Percentiles rank a stretch among this genome's conserved stretches.
These are phyloP conservation scores for Collybia nuda DNA, from an alignment of 768 basidiomycete genomes.

Conservation along the genomic window DNA sequence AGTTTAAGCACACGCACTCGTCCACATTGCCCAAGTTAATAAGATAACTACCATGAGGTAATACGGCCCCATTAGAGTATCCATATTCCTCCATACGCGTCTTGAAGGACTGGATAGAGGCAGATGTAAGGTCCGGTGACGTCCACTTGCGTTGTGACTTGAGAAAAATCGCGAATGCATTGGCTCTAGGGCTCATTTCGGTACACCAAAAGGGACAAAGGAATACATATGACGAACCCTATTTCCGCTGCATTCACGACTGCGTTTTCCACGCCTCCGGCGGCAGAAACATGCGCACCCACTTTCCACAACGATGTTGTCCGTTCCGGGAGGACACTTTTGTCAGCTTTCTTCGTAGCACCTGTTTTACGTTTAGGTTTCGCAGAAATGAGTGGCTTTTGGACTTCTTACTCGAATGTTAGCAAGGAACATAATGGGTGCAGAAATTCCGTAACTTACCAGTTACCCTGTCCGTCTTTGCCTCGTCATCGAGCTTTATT, in stretches of 20 bases:
- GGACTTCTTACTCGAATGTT: not conserved
- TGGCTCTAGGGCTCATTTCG: constrained; percentile 48
- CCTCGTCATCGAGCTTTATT: constrained; percentile 5
- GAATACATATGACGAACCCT: too few relatives aligned
- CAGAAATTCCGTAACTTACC: not conserved
- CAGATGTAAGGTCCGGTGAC: constrained; percentile 54
- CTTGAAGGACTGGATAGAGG: constrained; percentile 59
- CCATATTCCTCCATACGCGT: constrained; percentile 56
- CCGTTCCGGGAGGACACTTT: constrained; percentile 26
- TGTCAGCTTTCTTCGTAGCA: constrained; percentile 12
- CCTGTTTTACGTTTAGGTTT: constrained; percentile 11
- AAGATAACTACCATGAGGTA: constrained; percentile 86
- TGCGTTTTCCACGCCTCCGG: constrained; percentile 77
- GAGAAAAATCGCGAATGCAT: constrained; percentile 79
- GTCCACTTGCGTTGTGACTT: constrained; percentile 86
- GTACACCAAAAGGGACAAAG: too few relatives aligned
- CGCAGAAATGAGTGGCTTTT: not conserved
- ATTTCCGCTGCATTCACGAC: constrained; percentile 59
- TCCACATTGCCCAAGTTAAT: constrained; percentile 86
- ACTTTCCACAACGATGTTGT: constrained; percentile 57
- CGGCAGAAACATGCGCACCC: constrained; percentile 82
- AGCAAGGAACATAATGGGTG: not conserved
- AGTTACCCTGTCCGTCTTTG: not conserved
- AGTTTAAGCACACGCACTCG: constrained; percentile 38
- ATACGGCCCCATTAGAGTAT: constrained; percentile 59